phyloP scores from a whole-genome alignment of 2,329 filamentous ascomycete genomes.

The Aspergillus sp. region DNA sequence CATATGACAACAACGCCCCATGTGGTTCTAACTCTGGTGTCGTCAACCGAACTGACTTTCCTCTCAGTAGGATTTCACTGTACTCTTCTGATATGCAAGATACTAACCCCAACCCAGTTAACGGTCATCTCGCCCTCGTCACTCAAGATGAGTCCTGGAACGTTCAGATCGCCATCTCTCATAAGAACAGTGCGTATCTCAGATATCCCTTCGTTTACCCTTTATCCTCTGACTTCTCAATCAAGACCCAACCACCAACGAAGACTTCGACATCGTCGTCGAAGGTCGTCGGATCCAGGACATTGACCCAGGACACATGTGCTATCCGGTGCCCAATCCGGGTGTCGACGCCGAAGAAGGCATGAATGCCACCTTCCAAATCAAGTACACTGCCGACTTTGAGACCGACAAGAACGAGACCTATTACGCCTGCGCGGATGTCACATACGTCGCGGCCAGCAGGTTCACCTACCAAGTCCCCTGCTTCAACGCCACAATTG shows the following conservation, averaged over 20 bases:
- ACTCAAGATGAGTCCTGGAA: conserved; percentile 63
- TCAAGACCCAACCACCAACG: conserved; percentile 45
- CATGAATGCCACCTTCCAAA: conserved; percentile 52
- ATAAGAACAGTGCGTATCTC: conserved; percentile 50
- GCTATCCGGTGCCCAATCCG: conserved; percentile 48
- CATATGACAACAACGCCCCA: conserved; percentile 60
- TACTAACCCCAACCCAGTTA: conserved; percentile 44
- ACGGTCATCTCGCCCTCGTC: conserved; percentile 60
- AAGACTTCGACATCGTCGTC: conserved; percentile 45
- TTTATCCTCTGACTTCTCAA: neutral
- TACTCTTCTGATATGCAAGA: neutral
- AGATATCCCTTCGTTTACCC: neutral
- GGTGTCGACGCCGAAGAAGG: conserved; percentile 40
- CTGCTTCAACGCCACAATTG: conserved; percentile 53
- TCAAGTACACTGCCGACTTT: conserved; percentile 50
- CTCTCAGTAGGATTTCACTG: conserved; percentile 49
- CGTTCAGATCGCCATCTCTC: conserved; percentile 59
- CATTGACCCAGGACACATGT: conserved; percentile 50
- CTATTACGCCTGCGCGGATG: conserved; percentile 54
- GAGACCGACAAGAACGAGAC: conserved; percentile 48
- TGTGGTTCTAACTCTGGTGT: conserved; percentile 59
- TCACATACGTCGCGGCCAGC: conserved; percentile 48
- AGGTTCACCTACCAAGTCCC: conserved; percentile 48
- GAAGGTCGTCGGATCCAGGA: conserved; percentile 40
- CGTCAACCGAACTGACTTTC: conserved; percentile 60